Conservation (phyloP, 495 filamentous ascomycete genomes). For the Cryomyces antarcticus region DNA sequence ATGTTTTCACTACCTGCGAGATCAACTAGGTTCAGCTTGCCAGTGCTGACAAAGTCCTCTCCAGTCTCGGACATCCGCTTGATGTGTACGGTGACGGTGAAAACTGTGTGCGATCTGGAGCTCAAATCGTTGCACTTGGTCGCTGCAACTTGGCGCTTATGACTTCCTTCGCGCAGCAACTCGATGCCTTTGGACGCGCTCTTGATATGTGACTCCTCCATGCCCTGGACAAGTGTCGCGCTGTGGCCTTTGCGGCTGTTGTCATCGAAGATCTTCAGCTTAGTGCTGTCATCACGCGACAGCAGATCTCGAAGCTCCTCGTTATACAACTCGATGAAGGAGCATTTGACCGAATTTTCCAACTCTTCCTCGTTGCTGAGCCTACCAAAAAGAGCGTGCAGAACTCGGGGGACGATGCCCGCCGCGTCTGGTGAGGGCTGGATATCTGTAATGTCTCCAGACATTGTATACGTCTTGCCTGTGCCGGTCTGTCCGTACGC, state of each 20-base stretch:
- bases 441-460: constrained; percentile 81
- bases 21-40: constrained; percentile 92
- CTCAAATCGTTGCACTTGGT: constrained; percentile 97
- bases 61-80: constrained; percentile 64
- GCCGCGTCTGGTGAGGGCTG: constrained; percentile 72
- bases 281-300: constrained; percentile 54
- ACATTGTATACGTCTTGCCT: constrained; percentile 98
- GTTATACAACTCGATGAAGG: constrained; percentile 96
- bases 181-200: constrained; percentile 67
- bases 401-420: constrained; percentile 78
- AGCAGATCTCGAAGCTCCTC: constrained; percentile 86
- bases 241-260: constrained; percentile 58
- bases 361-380: constrained; percentile 47
- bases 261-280: constrained; percentile 92
- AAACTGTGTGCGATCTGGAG: constrained; percentile 88
- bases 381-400: constrained; percentile 70
- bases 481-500: constrained; percentile 97
- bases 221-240: constrained; percentile 77
- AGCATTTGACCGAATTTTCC: constrained; percentile 87
- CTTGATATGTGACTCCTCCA: constrained; percentile 89
- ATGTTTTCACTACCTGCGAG: constrained; percentile 95
- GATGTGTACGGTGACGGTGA: constrained; percentile 77
- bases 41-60: constrained; percentile 80
- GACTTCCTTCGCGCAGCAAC: constrained; percentile 71
- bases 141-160: constrained; percentile 86